These are phyloP conservation scores for Sisymbrium altissimum DNA, from an alignment of 345 rosid genomes.

Conservation along the genomic window DNA sequence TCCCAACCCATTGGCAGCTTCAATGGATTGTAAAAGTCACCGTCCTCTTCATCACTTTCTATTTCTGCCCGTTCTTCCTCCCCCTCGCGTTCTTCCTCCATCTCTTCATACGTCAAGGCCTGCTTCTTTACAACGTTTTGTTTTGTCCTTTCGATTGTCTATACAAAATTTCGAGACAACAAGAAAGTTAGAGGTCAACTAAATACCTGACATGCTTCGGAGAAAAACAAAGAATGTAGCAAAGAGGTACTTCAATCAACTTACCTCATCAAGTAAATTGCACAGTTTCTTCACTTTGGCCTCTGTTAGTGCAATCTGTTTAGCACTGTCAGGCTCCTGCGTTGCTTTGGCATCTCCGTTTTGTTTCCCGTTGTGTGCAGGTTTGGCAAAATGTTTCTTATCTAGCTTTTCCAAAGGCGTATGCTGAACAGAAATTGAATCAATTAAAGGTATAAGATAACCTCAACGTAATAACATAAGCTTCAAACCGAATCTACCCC, in stretches of 20 bases:
- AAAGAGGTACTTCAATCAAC: conserved; percentile 12
- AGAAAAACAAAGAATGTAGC: neutral
- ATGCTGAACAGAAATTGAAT: conserved; percentile 46
- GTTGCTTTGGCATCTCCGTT: conserved; percentile 48
- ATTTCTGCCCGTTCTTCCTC: conserved; percentile 87
- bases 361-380: conserved; percentile 46
- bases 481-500: conserved; percentile 3
- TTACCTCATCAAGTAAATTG: conserved; percentile 70
- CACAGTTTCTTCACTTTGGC: conserved; percentile 71
- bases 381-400: conserved; percentile 86
- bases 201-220: neutral
- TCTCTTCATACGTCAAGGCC: conserved; percentile 90
- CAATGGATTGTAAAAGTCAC: conserved; percentile 88
- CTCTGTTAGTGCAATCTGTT: conserved; percentile 74
- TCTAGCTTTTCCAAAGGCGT: conserved; percentile 78
- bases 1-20: conserved; percentile 99
- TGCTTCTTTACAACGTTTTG: conserved; percentile 93
- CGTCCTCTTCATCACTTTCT: conserved; percentile 99
- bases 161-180: conserved; percentile 2
- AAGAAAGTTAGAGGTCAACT: neutral
- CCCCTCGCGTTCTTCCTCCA: conserved; percentile 95
- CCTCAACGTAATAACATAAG: conserved; percentile 1
- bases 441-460: neutral
- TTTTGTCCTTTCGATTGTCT: conserved; percentile 73
- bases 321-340: conserved; percentile 45